A percentile compares a stretch with the other conserved stretches of the same genome.
Conservation (phyloP, 306 rosid species). For the Citrullus amarus region DNA sequence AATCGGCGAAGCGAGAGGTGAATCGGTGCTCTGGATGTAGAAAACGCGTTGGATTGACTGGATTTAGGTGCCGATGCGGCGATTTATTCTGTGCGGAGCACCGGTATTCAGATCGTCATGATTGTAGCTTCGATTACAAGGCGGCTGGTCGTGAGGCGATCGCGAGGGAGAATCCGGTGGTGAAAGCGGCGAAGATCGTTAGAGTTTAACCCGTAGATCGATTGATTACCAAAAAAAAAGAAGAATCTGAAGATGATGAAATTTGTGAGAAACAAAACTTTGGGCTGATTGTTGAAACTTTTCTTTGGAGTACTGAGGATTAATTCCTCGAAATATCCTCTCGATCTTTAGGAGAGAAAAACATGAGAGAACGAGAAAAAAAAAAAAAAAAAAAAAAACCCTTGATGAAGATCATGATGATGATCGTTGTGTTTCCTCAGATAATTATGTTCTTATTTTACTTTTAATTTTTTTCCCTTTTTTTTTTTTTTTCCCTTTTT, state of each 20-base stretch:
- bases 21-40: conserved; percentile 79
- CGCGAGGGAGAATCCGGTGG: conserved; percentile 88
- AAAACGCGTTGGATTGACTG: conserved; percentile 73
- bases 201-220: conserved; percentile 44
- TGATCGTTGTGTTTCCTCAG: conserved; percentile 19
- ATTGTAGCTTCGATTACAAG: conserved; percentile 78
- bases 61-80: conserved; percentile 91
- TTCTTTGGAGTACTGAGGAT: neutral
- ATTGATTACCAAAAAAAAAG: neutral
- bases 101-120: conserved; percentile 90
- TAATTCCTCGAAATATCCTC: neutral
- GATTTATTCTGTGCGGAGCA: conserved; percentile 80
- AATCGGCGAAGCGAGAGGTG: conserved; percentile 41
- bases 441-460: conserved; percentile 27
- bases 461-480: neutral
- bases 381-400: neutral
- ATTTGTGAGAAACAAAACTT: neutral
- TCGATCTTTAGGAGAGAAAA: neutral
- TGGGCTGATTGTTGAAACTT: neutral
- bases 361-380: neutral
- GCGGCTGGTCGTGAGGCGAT: conserved; percentile 79
- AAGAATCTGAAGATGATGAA: neutral
- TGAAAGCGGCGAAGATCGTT: conserved; percentile 75
- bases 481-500: neutral
- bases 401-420: conserved; percentile 9